Base-by-base conservation (phyloP, 1,139 yeast species). In the Candida smagusa region DNA sequence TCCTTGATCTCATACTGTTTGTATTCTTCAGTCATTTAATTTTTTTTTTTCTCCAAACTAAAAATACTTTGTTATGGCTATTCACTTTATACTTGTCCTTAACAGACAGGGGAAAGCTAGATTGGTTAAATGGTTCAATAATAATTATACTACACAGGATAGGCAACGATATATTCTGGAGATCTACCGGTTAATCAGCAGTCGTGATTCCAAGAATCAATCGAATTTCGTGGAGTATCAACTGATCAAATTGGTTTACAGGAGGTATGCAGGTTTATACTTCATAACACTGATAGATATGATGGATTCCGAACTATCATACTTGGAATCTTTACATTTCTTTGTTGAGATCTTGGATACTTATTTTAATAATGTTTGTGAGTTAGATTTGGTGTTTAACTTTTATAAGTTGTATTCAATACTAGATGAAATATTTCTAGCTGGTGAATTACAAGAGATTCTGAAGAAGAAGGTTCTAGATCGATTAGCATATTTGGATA, bases 81-180 rank as follows among this genome's bases (percentile, higher is more conserved):
- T 87, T 27, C 90, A 87, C 50, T 90, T 80, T 60, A 70, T 90
- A 34, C 61, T 90, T 33, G 84, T 92, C 35, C 81, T 90, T 55
- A 92, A 90, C 58, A 75, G 96, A 44, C 97, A 89, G 61, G 97
- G 98, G n/a, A 86, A 87, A 51, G 79, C 92, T 28, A 75, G 98
- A 42, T 66, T 92, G 19, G 83, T 88, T 13, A 84, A 88, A 58
- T 90, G 95, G 94, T 92, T 63, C 56, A 56, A 74, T 50, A 59
- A 59, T 38, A 48, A 53, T 34, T 58, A 55, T 42, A 56, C 63
- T 2, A 47, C 57, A 2, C 51, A 67, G 57, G 85, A 81, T 33
- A 66, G 71, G 28, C 83, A 77, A 44, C 77, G 79, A 48, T 60
- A 71, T 35, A 77, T 81, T 28, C 69, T 70, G 29, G 89, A 85